Base-by-base conservation (phyloP, 2,329 filamentous ascomycete species). In the Pseudogymnoascus sp. region DNA sequence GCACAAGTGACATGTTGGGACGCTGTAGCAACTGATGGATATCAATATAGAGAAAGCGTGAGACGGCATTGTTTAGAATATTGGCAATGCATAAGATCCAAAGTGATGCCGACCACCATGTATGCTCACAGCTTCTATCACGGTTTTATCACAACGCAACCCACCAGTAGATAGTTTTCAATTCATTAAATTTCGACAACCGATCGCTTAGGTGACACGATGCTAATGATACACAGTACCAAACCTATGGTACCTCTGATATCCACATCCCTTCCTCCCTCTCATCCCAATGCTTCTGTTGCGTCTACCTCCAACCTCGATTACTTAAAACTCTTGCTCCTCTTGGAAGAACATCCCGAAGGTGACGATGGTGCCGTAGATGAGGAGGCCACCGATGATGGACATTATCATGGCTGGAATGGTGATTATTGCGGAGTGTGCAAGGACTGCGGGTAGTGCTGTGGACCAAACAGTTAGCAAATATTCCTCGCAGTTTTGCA, bases 301-400 rank as follows among this genome's bases (percentile, higher is more conserved):
- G 8, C 13, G n/a, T 33, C 47, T 33, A 54, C 11, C 47, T 33
- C 50, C 35, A 61, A 26, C 41, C 29, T 9, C 21, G 21, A 54
- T 15, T 10, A n/a, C 33, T 17, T 67, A 97, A 75, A 97, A 99
- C 70, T 97, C 94, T 72, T 96, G 89, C 74, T 97, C 92, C 76
- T 97, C 92, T 74, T 93, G 89, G 81, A 99, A 99, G 79, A 97
- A 99, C 86, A 97, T 89, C 67, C 89, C 88, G 76, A 99, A 99
- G 78, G 89, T 94, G 77, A 99, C 95, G 73, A 99, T 97, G 58
- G 94, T 99, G 62, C 91, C 90, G 77, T 99, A 99, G 74, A 99
- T 99, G 73, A 99, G 78, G 63, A 97, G 79, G 60, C 94, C 94
- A 29, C 94, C 94, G 60, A 93, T 77, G 69, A 99, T 89, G 60